Conservation (phyloP, 306 rosid genomes). For the Glycine tomentella region DNA sequence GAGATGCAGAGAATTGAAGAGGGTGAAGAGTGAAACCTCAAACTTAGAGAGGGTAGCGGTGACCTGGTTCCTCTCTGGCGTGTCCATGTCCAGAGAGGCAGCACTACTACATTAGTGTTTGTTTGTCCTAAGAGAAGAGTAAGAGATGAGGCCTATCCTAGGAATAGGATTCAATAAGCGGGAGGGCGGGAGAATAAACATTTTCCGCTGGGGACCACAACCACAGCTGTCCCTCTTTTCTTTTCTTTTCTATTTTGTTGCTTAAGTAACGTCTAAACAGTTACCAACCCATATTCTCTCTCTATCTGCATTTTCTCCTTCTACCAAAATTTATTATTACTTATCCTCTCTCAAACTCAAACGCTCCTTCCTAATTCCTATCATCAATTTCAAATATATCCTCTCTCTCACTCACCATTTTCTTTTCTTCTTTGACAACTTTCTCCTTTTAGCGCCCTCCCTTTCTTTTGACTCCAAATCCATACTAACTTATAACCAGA, state of each 20-base stretch:
- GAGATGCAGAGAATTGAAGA: too few relatives aligned
- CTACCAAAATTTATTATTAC: background rate
- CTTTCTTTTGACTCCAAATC: background rate
- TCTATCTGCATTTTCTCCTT: background rate
- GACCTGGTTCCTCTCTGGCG: constrained; percentile 88
- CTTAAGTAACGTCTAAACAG: background rate
- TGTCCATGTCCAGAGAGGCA: constrained; percentile 71
- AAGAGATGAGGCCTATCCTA: background rate
- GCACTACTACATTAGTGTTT: constrained; percentile 39
- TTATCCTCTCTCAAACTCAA: too few relatives aligned
- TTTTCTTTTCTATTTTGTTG: background rate
- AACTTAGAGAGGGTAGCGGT: constrained; percentile 62
- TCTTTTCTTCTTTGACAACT: too few relatives aligned
- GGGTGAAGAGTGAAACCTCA: constrained; percentile 57
- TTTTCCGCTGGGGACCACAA: constrained; percentile 40
- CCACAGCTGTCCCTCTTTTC: constrained; percentile 42
- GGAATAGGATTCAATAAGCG: constrained; percentile 33
- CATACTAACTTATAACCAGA: background rate
- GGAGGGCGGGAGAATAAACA: constrained; percentile 46
- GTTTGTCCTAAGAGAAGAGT: constrained; percentile 22
- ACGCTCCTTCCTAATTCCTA: background rate
- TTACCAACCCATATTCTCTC: background rate
- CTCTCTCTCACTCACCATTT: too few relatives aligned
- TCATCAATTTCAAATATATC: background rate
- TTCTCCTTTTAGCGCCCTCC: background rate